Conservation (phyloP, 305 asterid species). For the Solanum hybrid region DNA sequence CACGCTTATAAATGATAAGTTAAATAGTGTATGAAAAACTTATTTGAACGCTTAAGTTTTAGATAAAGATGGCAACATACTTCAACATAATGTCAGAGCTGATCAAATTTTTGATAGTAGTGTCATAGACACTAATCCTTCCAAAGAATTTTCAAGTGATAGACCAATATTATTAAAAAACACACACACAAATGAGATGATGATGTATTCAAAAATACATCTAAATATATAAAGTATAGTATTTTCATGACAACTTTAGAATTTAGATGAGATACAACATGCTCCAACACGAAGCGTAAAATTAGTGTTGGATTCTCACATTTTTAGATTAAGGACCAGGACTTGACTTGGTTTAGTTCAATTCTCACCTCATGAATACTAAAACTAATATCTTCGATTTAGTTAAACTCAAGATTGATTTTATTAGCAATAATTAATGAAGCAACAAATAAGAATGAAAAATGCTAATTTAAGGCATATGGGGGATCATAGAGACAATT, state of each 20-base stretch:
- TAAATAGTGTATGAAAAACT: neutral
- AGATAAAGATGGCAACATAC: neutral
- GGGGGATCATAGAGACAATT: neutral
- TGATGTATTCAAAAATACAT: neutral
- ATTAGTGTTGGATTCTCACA: neutral
- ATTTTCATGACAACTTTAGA: neutral
- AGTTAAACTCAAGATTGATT: neutral
- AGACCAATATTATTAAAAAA: neutral
- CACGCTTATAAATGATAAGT: neutral
- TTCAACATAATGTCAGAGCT: neutral
- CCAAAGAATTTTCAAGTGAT: neutral
- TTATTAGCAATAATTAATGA: neutral
- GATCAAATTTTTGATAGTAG: neutral
- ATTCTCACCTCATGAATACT: neutral
- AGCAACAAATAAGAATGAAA: neutral
- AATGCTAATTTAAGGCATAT: neutral
- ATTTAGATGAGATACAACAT: neutral
- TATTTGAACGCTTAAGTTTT: neutral
- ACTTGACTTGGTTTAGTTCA: neutral
- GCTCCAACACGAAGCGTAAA: neutral
- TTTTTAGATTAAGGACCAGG: neutral
- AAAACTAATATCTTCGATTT: neutral
- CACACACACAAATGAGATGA: neutral
- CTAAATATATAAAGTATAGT: neutral
- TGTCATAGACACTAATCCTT: neutral